Conservation (phyloP, 2,329 filamentous ascomycete genomes). For the Cercospora canescens region DNA sequence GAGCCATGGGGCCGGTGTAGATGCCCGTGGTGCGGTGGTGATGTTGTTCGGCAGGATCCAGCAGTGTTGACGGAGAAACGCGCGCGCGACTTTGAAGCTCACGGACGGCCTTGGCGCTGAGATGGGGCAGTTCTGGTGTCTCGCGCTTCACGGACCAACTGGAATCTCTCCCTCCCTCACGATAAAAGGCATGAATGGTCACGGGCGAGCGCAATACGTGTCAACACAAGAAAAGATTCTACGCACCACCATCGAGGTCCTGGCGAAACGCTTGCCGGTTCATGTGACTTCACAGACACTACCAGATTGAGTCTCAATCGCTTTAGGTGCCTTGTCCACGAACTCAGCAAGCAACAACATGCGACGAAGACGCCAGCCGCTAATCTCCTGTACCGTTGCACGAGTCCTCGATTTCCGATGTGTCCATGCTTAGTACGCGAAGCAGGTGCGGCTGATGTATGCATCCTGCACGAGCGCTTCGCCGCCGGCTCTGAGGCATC, state of each 20-base stretch:
- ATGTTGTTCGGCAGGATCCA: background rate
- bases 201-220: background rate
- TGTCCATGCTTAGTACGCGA: background rate
- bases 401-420: background rate
- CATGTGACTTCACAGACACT: background rate
- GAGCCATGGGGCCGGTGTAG: conserved; percentile 13
- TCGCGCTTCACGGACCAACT: background rate
- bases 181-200: no score
- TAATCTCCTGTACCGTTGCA: background rate
- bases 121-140: background rate
- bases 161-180: background rate
- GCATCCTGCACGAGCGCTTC: background rate
- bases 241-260: background rate
- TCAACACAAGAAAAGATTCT: background rate
- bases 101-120: background rate
- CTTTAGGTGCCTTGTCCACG: background rate
- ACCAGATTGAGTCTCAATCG: background rate
- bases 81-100: conserved; percentile 1
- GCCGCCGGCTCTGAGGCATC: background rate
- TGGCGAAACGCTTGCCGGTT: background rate
- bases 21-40: background rate
- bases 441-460: background rate
- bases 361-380: background rate
- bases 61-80: conserved; percentile 5
- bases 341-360: background rate